Base-by-base conservation (phyloP, 139 green algal species). In the Chlamydomonas urium region DNA sequence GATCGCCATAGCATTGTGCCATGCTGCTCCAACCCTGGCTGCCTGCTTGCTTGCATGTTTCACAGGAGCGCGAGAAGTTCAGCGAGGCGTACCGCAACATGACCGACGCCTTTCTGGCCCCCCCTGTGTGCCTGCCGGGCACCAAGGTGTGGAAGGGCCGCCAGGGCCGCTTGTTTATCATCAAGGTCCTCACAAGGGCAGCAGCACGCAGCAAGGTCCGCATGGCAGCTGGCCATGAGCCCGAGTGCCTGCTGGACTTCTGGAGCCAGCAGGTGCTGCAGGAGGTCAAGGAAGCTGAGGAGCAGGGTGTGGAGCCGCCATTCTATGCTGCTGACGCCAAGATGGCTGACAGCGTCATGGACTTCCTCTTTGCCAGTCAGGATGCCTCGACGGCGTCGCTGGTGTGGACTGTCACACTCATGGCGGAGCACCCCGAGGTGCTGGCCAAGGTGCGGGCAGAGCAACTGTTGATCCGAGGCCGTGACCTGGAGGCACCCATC, bases 291-390 rank as follows among this genome's bases (percentile, higher is more conserved):
- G 90, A 96, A 72, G 91, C 90, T 0, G 80, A 87, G 34, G 82
- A 74, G 37, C 32, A 72, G 47, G 85, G 85, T 1, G 36, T 83
- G 38, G 74, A 79, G 37, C 81, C 65, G n/a, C 83, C 82, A 66
- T 81, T 75, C 37, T 86, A 91, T 84, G 69, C 73, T 45, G 61
- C 70, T 4, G 75, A 90, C 72, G 36, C 71, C 10, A 88, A 85
- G 36, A 90, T 96, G 76, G 88, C 87, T 1, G 85, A 92, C 79
- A 84, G 72, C 2, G 73, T 93, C 8, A 91, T 96, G 75, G 85
- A 94, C 85, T 96, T 96, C 72, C 79, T 96, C 38, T 96, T 96
- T 74, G 91, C 91, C 35, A 85, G 69, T 31, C 90, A 96, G 84
- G 91, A 96, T 72, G 91, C 91, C 35, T 90, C 83, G 73, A 94